Percentiles rank a stretch among this genome's conserved stretches.
These are phyloP conservation scores for Arachnopeziza araneosa DNA, from an alignment of 2,329 filamentous ascomycete genomes.

Conservation along the genomic window DNA sequence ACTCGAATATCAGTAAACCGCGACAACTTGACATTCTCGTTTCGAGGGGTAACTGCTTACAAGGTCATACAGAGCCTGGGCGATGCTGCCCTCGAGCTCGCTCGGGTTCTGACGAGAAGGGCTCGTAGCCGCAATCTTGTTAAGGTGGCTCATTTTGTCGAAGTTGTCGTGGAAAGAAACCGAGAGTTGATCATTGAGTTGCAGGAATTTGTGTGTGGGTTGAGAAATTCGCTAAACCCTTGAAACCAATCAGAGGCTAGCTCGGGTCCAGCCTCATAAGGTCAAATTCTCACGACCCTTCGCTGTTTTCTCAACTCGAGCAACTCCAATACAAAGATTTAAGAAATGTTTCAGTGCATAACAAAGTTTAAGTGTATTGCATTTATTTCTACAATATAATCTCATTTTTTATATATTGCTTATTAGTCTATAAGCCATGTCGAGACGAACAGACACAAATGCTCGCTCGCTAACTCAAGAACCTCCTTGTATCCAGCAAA, in stretches of 20 bases:
- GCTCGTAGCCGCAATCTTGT: conserved; percentile 99
- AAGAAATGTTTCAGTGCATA: too few species aligned
- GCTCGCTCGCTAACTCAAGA: background rate
- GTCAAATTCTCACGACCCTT: background rate
- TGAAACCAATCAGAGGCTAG: background rate
- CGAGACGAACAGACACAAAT: too few species aligned
- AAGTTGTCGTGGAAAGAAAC: conserved; percentile 12
- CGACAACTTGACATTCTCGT: background rate
- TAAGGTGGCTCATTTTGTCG: conserved; percentile 66
- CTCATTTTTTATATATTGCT: background rate
- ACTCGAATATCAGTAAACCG: background rate
- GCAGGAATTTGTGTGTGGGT: conserved; percentile 2
- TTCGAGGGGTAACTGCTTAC: background rate
- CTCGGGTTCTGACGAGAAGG: conserved; percentile 92
- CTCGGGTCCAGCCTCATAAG: background rate
- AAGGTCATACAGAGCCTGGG: conserved; percentile 95
- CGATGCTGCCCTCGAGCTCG: conserved; percentile 96
- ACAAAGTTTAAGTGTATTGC: too few species aligned
- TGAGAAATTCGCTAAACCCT: background rate
- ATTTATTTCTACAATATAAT: too few species aligned
- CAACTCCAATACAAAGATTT: too few species aligned
- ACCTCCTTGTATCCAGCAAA: background rate
- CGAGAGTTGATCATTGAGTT: conserved; percentile 1
- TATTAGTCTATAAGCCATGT: background rate
- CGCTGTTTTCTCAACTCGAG: background rate